Evolutionary conservation across 306 rosid species (phyloP).

Genomic region (Fagus sylvatica): DNA sequence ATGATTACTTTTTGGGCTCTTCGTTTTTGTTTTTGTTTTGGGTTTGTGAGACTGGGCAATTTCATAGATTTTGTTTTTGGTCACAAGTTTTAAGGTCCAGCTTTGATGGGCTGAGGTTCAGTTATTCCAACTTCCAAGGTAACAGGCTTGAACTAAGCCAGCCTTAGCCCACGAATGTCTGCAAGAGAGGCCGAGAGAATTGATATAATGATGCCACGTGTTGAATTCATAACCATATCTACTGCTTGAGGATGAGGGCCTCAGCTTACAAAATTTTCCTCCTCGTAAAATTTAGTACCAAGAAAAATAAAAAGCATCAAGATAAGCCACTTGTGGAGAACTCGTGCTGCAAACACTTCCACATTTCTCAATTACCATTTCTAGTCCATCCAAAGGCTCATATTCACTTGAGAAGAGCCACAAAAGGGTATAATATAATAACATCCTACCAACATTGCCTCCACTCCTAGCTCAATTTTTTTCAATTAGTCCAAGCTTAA

Average conservation of each 20-base stretch:
- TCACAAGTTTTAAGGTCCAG: not conserved
- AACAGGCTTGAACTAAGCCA: not conserved
- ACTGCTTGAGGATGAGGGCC: slow-evolving; percentile 10
- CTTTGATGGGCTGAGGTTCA: not conserved
- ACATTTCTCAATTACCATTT: slow-evolving; percentile 21
- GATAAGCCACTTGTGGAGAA: slow-evolving; percentile 78
- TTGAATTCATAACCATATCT: slow-evolving; percentile 36
- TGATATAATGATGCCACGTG: slow-evolving; percentile 42
- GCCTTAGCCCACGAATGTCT: not conserved
- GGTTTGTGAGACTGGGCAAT: no score
- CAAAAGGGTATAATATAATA: slow-evolving; percentile 15
- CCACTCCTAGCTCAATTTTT: not conserved
- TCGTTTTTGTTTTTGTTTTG: no score
- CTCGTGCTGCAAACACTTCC: slow-evolving; percentile 44
- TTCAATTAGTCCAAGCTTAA: slow-evolving; percentile 4
- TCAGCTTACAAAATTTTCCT: slow-evolving; percentile 31
- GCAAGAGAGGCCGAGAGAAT: not conserved
- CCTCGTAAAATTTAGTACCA: slow-evolving; percentile 5
- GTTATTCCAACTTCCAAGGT: no score
- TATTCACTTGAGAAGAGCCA: slow-evolving; percentile 18
- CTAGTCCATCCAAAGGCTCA: slow-evolving; percentile 35
- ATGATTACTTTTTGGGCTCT: no score
- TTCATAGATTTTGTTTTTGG: no score
- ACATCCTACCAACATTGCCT: slow-evolving; percentile 26
- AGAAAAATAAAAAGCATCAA: slow-evolving; percentile 19